Base-by-base conservation (phyloP, 2,329 filamentous ascomycete genomes). In the Clarireedia monteithiana region DNA sequence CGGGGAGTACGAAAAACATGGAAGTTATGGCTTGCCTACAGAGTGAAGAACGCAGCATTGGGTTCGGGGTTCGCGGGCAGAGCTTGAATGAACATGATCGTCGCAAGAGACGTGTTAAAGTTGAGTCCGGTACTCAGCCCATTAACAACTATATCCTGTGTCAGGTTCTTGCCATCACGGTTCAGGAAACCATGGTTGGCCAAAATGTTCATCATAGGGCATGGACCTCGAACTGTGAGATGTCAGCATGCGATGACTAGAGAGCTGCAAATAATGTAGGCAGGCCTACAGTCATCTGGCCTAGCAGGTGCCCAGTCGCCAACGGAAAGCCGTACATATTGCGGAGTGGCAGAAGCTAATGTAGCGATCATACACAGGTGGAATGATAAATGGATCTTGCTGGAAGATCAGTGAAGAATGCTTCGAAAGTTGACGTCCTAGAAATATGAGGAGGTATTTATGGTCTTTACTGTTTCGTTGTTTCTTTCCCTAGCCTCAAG, bases 161-260 rank as follows among this genome's bases (percentile, higher is more conserved):
- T 72, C 51, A 74, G 65, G 50, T 72, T 69, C 39, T 60, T 63
- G 14, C 73, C 73, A 45, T 75, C 64, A 46, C 70, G 73, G 0
- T 71, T 71, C 20, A 76, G 69, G 57, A 72, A 75, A 0, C 70
- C 72, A 48, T 76, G 71, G 59, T 76, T 76, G 7, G 73, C 72
- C 14, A 76, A 66, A 1, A 73, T 70, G 55, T 76, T 76, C 57
- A 76, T 63, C 60, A 73, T 73, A 1, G 74, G 73, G 46, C 73
- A 76, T 44, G 74, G 68, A 12, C 60, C 62, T 23, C 65, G 62
- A 45, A 68, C 69, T 48, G 23, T 40, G 3, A 7, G 3, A 30
- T 55, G 14, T 62, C 30, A 61, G 53, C 15, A 47, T 38, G 5
- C 7, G 45, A 20, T 5, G 15, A 42, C 15, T 6, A 15, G 6